phyloP scores from a whole-genome alignment of 345 rosid genomes.

The Geranium brycei region DNA sequence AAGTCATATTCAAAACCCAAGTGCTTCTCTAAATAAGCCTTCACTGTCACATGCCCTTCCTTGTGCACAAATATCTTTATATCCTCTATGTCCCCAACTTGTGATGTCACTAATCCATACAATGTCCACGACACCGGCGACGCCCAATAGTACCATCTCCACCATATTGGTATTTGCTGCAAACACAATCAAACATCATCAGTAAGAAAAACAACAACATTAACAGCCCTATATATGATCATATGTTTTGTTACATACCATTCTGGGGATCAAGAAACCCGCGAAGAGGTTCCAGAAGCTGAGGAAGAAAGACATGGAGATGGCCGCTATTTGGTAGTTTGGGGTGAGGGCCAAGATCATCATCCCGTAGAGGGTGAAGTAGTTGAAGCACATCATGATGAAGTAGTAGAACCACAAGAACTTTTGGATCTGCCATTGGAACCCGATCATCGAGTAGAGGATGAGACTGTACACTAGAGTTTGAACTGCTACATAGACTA shows the following conservation, averaged over 20 bases:
- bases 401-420: slow-evolving; percentile 51
- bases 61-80: slow-evolving; percentile 15
- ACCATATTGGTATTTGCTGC: slow-evolving; percentile 53
- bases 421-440: slow-evolving; percentile 21
- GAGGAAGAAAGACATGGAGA: slow-evolving; percentile 28
- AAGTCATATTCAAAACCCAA: slow-evolving; percentile 5
- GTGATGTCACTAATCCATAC: slow-evolving; percentile 44
- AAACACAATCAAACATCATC: background rate
- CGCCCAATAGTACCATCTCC: slow-evolving; percentile 60
- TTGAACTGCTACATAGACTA: slow-evolving; percentile 42
- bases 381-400: slow-evolving; percentile 35
- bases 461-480: slow-evolving; percentile 28
- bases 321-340: slow-evolving; percentile 48
- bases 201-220: background rate
- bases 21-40: slow-evolving; percentile 22
- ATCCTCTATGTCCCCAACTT: slow-evolving; percentile 24
- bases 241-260: slow-evolving; percentile 15
- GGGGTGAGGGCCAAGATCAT: slow-evolving; percentile 51
- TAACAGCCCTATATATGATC: background rate
- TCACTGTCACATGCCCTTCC: slow-evolving; percentile 9
- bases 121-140: slow-evolving; percentile 54
- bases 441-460: slow-evolving; percentile 48
- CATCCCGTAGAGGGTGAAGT: slow-evolving; percentile 8
- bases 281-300: slow-evolving; percentile 56
- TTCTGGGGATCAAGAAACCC: slow-evolving; percentile 51